phyloP scores from a whole-genome alignment of 208 protist species.

The Vickermania ingenoplastis region DNA sequence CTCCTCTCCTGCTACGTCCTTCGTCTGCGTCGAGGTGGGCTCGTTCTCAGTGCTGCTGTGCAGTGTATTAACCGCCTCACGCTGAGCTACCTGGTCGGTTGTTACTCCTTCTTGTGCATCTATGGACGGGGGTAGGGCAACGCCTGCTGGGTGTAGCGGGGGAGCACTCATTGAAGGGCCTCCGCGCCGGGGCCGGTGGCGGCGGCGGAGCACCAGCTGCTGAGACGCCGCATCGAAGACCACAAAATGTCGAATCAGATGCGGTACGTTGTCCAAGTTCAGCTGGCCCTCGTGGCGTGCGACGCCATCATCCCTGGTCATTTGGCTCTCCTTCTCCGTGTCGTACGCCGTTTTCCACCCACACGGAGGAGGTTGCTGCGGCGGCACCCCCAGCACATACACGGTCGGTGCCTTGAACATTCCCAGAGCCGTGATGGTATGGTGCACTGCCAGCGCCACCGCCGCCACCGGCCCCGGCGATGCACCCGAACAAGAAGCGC shows the following conservation, averaged over 20 bases:
- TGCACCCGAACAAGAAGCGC: too few species aligned
- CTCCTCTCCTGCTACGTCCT: neutral
- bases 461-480: too few species aligned
- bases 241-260: slow-evolving; percentile 13
- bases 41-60: neutral
- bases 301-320: neutral
- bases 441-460: neutral
- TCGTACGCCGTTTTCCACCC: too few species aligned
- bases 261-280: neutral
- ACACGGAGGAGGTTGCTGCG: too few species aligned
- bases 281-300: neutral
- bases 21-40: neutral
- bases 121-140: neutral
- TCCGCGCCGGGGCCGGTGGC: too few species aligned
- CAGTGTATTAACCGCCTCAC: too few species aligned
- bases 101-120: neutral
- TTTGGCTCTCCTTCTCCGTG: neutral
- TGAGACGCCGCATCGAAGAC: slow-evolving; percentile 15
- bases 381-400: neutral
- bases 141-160: neutral
- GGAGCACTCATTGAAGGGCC: too few species aligned
- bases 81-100: too few species aligned
- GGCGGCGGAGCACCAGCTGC: slow-evolving; percentile 26
- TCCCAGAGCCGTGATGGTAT: neutral
- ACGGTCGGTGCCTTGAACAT: neutral